Base-by-base conservation (phyloP, 179 eudicot species). In the Carnegiea gigantea region DNA sequence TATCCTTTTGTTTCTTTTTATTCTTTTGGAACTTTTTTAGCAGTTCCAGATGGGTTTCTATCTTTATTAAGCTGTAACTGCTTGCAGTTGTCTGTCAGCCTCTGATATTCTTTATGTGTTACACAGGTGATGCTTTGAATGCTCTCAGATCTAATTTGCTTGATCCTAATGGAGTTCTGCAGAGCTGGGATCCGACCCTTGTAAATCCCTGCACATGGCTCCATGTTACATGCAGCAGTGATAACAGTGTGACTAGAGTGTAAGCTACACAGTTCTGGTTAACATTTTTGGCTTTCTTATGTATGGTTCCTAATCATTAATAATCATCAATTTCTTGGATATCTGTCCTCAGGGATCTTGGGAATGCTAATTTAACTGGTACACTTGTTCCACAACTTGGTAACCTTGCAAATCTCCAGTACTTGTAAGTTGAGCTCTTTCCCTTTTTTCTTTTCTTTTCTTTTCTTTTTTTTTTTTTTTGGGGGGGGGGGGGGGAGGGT, bases 181-280 rank as follows among this genome's bases (percentile, higher is more conserved):
- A 75, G 21, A 81, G 73, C 20, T 81, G 86, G 86, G 81, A 84
- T 77, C 1, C 81, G 33, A 20, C 54, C 62, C 86, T 84, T 84
- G 86, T 67, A 36, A 73, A 44, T 78, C 86, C 86, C 21, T 84
- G 86, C 65, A 60, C 86, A 73, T 84, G 86, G 86, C 79, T 73
- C 20, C 78, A 81, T 73, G 83, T 84, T 49, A 81, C 71, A 26
- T 84, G 86, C 60, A 51, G 48, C 73, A 59, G 23, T 74, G 81
- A 77, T 36, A 65, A 76, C 60, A 49, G 53, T 5, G 86, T 84
- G 65, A 81, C 75, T 28, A 59, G 70, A 81, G 79, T 84, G 86
- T 84, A 81, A 84, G 84, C 59, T 49, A 14, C 49, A 70, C 28
- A 59, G 28, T 67, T 60, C 43, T 46, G 15, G 6, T 49, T 23